Percentiles rank a stretch among this genome's conserved stretches.
These are phyloP conservation scores for Malus hybrid DNA, from an alignment of 331 rosid species.

Conservation along the genomic window DNA sequence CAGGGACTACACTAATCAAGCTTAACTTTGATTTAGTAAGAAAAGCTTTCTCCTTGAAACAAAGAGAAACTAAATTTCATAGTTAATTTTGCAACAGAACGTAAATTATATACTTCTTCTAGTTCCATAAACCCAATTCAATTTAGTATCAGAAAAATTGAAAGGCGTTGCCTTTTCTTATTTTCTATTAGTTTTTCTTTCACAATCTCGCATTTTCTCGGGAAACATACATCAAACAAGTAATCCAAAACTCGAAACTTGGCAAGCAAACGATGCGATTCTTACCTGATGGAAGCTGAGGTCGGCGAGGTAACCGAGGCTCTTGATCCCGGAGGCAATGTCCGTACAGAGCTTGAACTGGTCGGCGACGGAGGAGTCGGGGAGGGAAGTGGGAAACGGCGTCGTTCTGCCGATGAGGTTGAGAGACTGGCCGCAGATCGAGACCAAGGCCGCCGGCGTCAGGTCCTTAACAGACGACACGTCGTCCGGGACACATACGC, in stretches of 20 bases:
- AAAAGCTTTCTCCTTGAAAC: not conserved
- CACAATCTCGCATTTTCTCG: not conserved
- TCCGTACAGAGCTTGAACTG: conserved; percentile 41
- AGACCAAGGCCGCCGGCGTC: conserved; percentile 27
- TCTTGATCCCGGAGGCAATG: conserved; percentile 35
- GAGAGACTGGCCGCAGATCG: conserved; percentile 46
- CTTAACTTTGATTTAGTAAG: no score
- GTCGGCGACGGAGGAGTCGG: conserved; percentile 40
- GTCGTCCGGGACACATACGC: conserved; percentile 29
- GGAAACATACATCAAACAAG: conserved; percentile 1
- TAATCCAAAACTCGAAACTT: not conserved
- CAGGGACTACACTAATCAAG: no score
- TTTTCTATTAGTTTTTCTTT: not conserved
- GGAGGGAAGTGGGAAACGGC: conserved; percentile 34
- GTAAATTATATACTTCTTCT: no score
- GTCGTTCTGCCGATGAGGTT: conserved; percentile 22
- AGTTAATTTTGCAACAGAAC: not conserved
- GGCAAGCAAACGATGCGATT: not conserved
- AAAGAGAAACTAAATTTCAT: not conserved
- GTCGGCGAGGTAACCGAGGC: conserved; percentile 46
- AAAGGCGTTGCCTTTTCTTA: no score
- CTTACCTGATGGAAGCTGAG: conserved; percentile 51
- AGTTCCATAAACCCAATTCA: not conserved
- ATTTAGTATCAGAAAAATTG: no score
- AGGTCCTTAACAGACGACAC: conserved; percentile 32